Percentiles rank a stretch among this genome's conserved stretches.
Conservation (phyloP, 768 basidiomycete species). For the Sistotremastrum suecicum region DNA sequence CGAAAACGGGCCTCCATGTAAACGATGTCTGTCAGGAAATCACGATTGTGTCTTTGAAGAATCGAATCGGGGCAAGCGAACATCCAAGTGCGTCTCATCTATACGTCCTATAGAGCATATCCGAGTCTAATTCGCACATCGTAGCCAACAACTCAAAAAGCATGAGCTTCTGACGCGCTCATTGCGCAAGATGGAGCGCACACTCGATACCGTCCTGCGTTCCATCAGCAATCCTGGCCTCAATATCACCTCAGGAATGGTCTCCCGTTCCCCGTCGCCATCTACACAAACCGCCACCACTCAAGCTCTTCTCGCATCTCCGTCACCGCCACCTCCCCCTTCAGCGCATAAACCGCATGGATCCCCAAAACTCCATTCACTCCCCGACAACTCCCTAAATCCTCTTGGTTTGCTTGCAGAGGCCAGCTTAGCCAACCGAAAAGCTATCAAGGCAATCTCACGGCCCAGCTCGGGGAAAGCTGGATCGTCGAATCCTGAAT, state of each 20-base stretch:
- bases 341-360: constrained; percentile 20
- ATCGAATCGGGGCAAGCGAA: constrained; percentile 85
- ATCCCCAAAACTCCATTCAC: constrained; percentile 78
- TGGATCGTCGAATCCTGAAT: constrained; percentile 20
- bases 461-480: constrained; percentile 8
- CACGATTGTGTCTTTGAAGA: constrained; percentile 97
- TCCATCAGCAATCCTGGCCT: constrained; percentile 72
- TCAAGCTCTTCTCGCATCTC: constrained; percentile 42
- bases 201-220: constrained; percentile 80
- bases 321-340: constrained; percentile 32
- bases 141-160: constrained; percentile 35
- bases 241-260: constrained; percentile 54
- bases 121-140: constrained; percentile 17
- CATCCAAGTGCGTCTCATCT: constrained; percentile 46
- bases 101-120: constrained; percentile 6
- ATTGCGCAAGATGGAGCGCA: constrained; percentile 81
- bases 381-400: constrained; percentile 87
- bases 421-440: constrained; percentile 65
- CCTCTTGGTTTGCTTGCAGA: constrained; percentile 89
- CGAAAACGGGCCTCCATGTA: constrained; percentile 84
- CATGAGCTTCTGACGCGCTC: constrained; percentile 71
- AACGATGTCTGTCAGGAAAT: constrained; percentile 61
- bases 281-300: constrained; percentile 31
- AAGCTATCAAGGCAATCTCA: constrained; percentile 30
- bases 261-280: constrained; percentile 73